Conservation (phyloP, 23 red algal species). For the Chondrus crispus region DNA sequence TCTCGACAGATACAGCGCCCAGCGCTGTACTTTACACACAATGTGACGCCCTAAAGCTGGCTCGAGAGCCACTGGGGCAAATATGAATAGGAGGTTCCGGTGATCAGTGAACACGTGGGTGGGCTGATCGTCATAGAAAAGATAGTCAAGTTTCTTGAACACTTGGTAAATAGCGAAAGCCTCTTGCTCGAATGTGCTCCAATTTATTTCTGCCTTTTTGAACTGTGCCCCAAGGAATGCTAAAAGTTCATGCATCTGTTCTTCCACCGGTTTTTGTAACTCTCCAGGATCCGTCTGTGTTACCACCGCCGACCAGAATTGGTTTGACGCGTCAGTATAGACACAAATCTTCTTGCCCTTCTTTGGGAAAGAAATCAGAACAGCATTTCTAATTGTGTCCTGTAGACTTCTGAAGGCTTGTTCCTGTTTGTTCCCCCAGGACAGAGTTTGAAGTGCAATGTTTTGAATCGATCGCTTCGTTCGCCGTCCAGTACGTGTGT, state of each 20-base stretch:
- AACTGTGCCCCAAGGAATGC: neutral
- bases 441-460: neutral
- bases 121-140: neutral
- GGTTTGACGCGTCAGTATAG: neutral
- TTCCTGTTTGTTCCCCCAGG: neutral
- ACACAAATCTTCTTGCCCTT: neutral
- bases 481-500: neutral
- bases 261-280: neutral
- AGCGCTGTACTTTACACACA: neutral
- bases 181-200: slow-evolving; percentile 9
- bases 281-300: neutral
- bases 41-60: neutral
- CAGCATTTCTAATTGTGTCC: neutral
- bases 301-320: neutral
- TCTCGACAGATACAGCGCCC: neutral
- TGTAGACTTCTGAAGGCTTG: neutral
- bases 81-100: neutral
- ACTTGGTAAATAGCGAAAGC: neutral
- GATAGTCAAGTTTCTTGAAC: neutral
- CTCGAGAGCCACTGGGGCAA: neutral
- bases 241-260: slow-evolving; percentile 16
- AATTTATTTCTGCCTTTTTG: neutral
- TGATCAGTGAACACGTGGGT: slow-evolving; percentile 18
- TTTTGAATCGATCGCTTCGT: neutral
- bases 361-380: neutral